Base-by-base conservation (phyloP, 441 rosid genomes). In the Euphorbia celastroides region DNA sequence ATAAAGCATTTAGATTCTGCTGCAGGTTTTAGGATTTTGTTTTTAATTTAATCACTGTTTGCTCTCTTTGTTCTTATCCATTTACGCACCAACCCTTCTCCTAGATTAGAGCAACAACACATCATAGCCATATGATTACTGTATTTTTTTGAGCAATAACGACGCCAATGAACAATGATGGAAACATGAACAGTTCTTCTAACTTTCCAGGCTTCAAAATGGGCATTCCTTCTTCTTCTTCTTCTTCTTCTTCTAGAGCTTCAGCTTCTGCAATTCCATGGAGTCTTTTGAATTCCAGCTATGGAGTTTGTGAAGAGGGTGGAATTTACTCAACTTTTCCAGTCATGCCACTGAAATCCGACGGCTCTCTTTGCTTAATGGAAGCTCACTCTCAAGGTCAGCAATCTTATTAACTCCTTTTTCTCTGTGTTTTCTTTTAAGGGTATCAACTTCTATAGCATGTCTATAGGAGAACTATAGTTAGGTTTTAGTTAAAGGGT, bases 331-430 rank as follows among this genome's bases (percentile, higher is more conserved):
- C 90, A 50, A 77, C 83, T 46, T 76, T 89, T 69, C 84, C 96
- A 30, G 83, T 73, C 12, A 89, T 94, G 97, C 98, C 99, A 19
- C 84, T 95, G 56, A 90, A 86, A 82, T 90, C 99, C 70, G 97
- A 95, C 56, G 99, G 97, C 38, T 92, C 99, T 62, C 97, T 92
- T 69, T 95, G 98, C 77, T 66, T 90, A 31, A 90, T 90, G 96
- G 99, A 90, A 78, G 92, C 94, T 66, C 88, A 83, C 20, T 80
- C 78, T 67, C 81, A 72, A 67, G 83, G 88, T 82, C 70, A 73
- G 73, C 36, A 17, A 11, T 14, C 1, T 10, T 57, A 13, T 66
- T 55, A 66, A 54, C 67, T 41, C 20, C n/a, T 60, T 5, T 7
- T 58, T 69, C 64, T 72, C 19, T 0, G 5, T 19, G 22, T 65